These are phyloP conservation scores for Ophiocordyceps australis DNA, from an alignment of 2,329 filamentous ascomycete genomes.

Conservation along the genomic window DNA sequence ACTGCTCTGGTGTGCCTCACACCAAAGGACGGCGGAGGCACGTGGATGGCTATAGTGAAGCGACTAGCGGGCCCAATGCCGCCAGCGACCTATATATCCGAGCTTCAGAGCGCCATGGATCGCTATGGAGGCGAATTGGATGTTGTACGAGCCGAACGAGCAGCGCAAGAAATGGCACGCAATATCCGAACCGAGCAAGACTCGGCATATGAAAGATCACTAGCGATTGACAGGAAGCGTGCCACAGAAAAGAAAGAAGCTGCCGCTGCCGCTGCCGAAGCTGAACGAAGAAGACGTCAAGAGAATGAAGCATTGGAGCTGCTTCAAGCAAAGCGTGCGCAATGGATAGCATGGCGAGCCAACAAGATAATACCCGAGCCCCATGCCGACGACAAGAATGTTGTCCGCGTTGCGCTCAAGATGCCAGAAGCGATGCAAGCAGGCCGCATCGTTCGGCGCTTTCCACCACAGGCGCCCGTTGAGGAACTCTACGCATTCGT, in stretches of 20 bases:
- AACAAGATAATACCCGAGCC: slow-evolving; percentile 53
- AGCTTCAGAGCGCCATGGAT: slow-evolving; percentile 54
- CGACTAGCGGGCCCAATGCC: slow-evolving; percentile 58
- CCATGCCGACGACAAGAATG: slow-evolving; percentile 37
- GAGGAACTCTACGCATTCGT: slow-evolving; percentile 95
- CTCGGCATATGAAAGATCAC: slow-evolving; percentile 77
- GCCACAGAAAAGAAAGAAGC: slow-evolving; percentile 61
- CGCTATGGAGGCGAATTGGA: slow-evolving; percentile 62
- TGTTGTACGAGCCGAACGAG: slow-evolving; percentile 54
- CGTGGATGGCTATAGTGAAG: slow-evolving; percentile 79
- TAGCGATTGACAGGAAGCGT: slow-evolving; percentile 76
- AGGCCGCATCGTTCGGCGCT: slow-evolving; percentile 61
- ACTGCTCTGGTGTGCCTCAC: slow-evolving; percentile 75
- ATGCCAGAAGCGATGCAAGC: slow-evolving; percentile 41
- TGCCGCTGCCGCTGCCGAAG: slow-evolving; percentile 50
- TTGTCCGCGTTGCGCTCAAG: slow-evolving; percentile 53
- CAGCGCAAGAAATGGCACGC: slow-evolving; percentile 65
- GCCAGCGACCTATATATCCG: slow-evolving; percentile 52
- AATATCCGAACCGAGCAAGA: slow-evolving; percentile 78
- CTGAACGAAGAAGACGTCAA: slow-evolving; percentile 40
- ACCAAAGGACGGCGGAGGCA: slow-evolving; percentile 62
- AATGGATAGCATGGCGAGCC: slow-evolving; percentile 72
- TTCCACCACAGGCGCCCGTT: slow-evolving; percentile 48
- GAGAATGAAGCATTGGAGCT: slow-evolving; percentile 41
- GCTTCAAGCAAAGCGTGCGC: slow-evolving; percentile 25